These are phyloP conservation scores for Gastroboletus turbinatus DNA, from an alignment of 1,284 basidiomycete species.

Conservation along the genomic window DNA sequence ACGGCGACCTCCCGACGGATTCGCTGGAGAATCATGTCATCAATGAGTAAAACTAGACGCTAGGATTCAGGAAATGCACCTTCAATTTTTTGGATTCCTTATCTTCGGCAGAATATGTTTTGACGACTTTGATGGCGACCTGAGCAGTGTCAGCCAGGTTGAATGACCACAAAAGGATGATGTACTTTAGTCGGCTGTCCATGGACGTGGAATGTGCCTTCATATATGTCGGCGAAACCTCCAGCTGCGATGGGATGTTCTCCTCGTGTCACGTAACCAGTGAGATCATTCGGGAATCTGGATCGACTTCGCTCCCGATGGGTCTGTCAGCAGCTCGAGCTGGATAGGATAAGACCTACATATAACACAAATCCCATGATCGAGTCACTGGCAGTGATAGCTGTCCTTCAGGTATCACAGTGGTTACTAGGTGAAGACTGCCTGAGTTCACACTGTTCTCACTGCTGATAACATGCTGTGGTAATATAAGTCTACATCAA, in stretches of 20 bases:
- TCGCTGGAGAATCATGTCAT: neutral
- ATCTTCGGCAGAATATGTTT: neutral
- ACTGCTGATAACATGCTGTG: no score
- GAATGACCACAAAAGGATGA: no score
- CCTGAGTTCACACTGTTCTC: no score
- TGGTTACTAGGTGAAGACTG: no score
- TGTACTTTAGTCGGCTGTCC: neutral
- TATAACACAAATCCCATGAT: neutral
- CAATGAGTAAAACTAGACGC: neutral
- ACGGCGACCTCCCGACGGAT: neutral
- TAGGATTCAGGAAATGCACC: neutral
- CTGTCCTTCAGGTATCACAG: no score
- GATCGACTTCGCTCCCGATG: neutral
- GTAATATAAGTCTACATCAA: no score
- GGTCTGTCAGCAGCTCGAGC: neutral
- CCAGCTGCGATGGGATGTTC: neutral
- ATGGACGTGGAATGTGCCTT: neutral
- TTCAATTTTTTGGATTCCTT: neutral
- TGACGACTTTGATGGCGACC: neutral
- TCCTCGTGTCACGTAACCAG: neutral
- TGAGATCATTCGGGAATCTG: neutral
- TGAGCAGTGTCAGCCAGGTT: no score
- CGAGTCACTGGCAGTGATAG: neutral
- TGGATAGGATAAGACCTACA: neutral
- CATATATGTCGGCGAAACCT: neutral